Evolutionary conservation across 1,284 basidiomycete species (phyloP), one percentile per base, ranked within the genome.

Genomic region (Leccinum griseonigrum): DNA sequence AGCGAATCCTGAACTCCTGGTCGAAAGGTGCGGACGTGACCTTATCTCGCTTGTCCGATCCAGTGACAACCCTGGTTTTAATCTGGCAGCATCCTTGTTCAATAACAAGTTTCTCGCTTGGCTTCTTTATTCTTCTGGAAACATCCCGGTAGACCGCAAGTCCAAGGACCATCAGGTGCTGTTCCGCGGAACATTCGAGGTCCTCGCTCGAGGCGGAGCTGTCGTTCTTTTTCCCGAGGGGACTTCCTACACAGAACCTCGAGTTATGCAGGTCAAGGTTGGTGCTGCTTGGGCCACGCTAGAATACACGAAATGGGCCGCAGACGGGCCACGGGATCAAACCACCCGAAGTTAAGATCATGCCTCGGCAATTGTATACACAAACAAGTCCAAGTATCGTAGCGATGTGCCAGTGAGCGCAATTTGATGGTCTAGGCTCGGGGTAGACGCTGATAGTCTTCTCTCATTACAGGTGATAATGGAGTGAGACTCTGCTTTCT

Each of bases 151-250:
- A 50, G 95, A 97, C 75, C 86, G 96, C 61, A 94, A 93, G 78
- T 92, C 83, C 66, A 95, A 93, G 78, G 92, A 97, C 78, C 90
- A 94, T 63, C 91, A 92, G 66, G 83, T 86, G 34, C 81, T 98
- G n/a, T 97, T 97, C 78, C 84, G 85, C 64, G 92, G 94, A 28
- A 97, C 95, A 0, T 91, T 98, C 69, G 90, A 95, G 67, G 91
- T 91, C 2, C 83, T 98, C 54, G 83, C 88, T 11, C 79, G 80
- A 16, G 92, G 90, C 26, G 85, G 90, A 63, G 90, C 87, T 22
- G 92, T 98, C 58, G 96, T 94, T 6, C 81, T 98, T 48, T 98
- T 98, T 73, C 97, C 97, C 1, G 96, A 98, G 75, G 96, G 95
- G 40, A 91, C 90, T 29, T 90, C 88, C 68, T 92, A 92, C 71